Base-by-base conservation (phyloP, 2,329 filamentous ascomycete species). In the Hypoxylon sp. region DNA sequence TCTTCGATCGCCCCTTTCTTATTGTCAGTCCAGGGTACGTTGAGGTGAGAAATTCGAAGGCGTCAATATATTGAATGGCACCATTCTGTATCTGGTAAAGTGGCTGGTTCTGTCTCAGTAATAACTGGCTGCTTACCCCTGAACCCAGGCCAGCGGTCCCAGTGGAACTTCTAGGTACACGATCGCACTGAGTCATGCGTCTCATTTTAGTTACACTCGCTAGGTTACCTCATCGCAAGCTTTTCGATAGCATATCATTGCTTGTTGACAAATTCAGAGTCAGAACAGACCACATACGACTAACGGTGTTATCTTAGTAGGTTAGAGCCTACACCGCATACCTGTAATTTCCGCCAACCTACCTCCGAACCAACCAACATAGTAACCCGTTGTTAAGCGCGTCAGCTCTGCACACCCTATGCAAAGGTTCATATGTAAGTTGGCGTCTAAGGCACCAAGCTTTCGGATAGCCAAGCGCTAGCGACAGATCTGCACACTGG, bases 381-480 rank as follows among this genome's bases (percentile, higher is more conserved):
- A 4, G 24, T 26, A 7, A 7, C 24, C 24, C 24, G 24, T 26
- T 7, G 4, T 7, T 26, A 26, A 26, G 24, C 24, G 24, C 7
- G 7, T 26, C 24, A 7, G 24, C 24, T 26, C 7, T 26, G 24
- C 24, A n/a, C n/a, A n/a, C n/a, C n/a, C n/a, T n/a, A n/a, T n/a
- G n/a, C n/a, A n/a, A n/a, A n/a, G n/a, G n/a, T n/a, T n/a, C n/a
- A n/a, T n/a, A n/a, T n/a, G n/a, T n/a, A n/a, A n/a, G n/a, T n/a
- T n/a, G n/a, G n/a, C 24, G 24, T 47, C 58, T 65, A 52, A 62
- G 62, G 58, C 54, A 65, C 50, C 59, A 15, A 34, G 10, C 4
- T 7, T 56, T 51, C 22, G 26, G 49, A n/a, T 41, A 44, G 11
- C n/a, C 19, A 50, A 37, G 34, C 34, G 39, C n/a, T 20, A 24